Evolutionary conservation across 192 early-diverging fungal species (phyloP), one percentile per base, ranked within the genome.

Genomic region (Linnemannia elongata): DNA sequence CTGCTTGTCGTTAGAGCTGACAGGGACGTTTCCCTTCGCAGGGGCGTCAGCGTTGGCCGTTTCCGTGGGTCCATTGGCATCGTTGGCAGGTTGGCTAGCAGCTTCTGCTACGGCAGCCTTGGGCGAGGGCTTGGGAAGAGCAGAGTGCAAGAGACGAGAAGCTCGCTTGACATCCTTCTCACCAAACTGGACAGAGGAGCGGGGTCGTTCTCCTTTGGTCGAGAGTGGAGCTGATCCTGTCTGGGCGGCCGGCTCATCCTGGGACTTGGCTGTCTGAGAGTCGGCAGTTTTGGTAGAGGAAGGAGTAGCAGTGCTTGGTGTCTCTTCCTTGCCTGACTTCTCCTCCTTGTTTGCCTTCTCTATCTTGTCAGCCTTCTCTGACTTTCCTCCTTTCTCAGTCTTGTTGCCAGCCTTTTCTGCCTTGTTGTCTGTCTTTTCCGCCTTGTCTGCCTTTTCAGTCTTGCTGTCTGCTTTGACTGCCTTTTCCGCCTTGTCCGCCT

Each of bases 151-250:
- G 20, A 87, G 44, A 39, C 85, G 75, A 5, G 85, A 87, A 3
- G 79, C 85, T 38, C 85, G 44, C 76, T 81, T 87, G 33, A 87
- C 79, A 71, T 87, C 85, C 76, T 86, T 86, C 44, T 86, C 84
- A 36, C 84, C 84, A 77, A 86, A 86, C 41, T 87, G 85, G 13
- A 41, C 72, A 33, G 85, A 87, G 8, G 85, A 87, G 42, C 85
- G 78, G 22, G 85, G 79, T 72, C 76, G 54, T 9, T 81, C 85
- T 70, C 76, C 33, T 44, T 74, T 84, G 0, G 70, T 45, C 15
- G 72, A 47, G 13, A 22, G 20, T 33, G 69, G 33, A 33, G 74
- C 18, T 73, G 75, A 24, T 30, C 75, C 60, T 30, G 70, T 4
- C 24, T 54, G 39, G 13, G 57, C 10, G 22, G 72, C 33, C 1